Evolutionary conservation across 352 stramenopile species (phyloP), one percentile per base, ranked within the genome.

Genomic region (Globisporangium spinosum): DNA sequence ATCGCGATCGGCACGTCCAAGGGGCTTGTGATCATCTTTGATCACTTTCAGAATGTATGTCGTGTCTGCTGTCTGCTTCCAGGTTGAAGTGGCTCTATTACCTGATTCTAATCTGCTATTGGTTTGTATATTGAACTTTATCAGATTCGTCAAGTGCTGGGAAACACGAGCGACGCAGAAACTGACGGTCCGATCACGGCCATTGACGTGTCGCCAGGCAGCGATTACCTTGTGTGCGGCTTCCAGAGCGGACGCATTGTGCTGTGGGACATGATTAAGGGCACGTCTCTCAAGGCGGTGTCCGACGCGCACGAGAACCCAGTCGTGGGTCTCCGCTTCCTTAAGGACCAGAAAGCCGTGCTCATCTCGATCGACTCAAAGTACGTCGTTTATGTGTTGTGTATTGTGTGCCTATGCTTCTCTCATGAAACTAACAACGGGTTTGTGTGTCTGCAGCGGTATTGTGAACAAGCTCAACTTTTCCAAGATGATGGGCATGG

Each of bases 231-330:
- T 5, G 79, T 97, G 25, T 97, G 92, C 55, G 97, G 97, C 10
- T 98, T 98, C 72, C 89, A 95, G 53, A 95, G 88, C 56, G 97
- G 97, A 34, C 83, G 83, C 9, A 90, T 99, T 59, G 91, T 98
- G 56, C 72, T 99, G 1, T 99, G 97, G 97, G 97, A 99, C 81
- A 95, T 98, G 74, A 98, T 98, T 58, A 96, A 97, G 65, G 96
- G 95, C 38, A 90, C 83, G 34, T 84, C 91, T 8, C 77, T 99
- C 2, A 97, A 98, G 70, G 87, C 79, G 13, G 86, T 98, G 1
- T 84, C 83, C n/a, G 94, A 98, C 69, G 86, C 87, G 1, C 82
- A 96, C 34, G 91, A 97, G 72, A 90, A 94, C 45, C 86, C 89
- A 0, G 85, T 98, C 34, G 87, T 95, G 55, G 90, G 83, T 70